These are phyloP conservation scores for Sporisorium graminicola DNA, from an alignment of 1,284 basidiomycete species.

Conservation along the genomic window DNA sequence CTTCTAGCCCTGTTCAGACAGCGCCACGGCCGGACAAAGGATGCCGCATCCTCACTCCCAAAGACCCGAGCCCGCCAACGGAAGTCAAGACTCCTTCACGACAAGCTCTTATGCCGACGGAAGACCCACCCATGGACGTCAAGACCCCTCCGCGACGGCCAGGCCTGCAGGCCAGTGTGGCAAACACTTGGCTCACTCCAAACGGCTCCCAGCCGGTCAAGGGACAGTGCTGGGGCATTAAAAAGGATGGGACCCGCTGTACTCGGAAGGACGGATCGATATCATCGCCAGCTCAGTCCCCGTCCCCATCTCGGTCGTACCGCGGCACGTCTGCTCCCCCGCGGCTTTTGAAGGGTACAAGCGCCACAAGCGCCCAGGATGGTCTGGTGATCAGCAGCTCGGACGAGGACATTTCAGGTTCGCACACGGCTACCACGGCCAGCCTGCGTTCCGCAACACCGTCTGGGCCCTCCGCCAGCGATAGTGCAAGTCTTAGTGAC, in stretches of 20 bases:
- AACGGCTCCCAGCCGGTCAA: constrained; percentile 25
- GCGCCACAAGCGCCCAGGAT: neutral
- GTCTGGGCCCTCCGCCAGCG: neutral
- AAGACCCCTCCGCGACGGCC: neutral
- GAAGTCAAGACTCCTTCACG: no score
- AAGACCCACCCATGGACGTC: neutral
- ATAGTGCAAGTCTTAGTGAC: neutral
- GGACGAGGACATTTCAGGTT: constrained; percentile 5
- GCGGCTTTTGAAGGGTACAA: neutral
- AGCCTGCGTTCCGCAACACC: neutral
- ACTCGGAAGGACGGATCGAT: constrained; percentile 22
- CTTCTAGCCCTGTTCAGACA: neutral
- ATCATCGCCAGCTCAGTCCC: neutral
- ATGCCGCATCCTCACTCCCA: neutral
- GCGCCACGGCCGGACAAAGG: neutral
- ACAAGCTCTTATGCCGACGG: no score
- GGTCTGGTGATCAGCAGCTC: constrained; percentile 28
- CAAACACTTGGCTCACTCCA: neutral
- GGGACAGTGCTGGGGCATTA: constrained; percentile 61
- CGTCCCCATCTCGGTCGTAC: neutral
- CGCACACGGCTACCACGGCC: neutral
- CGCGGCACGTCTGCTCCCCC: constrained; percentile 19
- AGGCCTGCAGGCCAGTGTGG: neutral
- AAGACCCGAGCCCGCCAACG: no score
- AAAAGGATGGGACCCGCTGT: constrained; percentile 50